Base-by-base conservation (phyloP, 805 yeast genomes). In the Ogataea saltuana region DNA sequence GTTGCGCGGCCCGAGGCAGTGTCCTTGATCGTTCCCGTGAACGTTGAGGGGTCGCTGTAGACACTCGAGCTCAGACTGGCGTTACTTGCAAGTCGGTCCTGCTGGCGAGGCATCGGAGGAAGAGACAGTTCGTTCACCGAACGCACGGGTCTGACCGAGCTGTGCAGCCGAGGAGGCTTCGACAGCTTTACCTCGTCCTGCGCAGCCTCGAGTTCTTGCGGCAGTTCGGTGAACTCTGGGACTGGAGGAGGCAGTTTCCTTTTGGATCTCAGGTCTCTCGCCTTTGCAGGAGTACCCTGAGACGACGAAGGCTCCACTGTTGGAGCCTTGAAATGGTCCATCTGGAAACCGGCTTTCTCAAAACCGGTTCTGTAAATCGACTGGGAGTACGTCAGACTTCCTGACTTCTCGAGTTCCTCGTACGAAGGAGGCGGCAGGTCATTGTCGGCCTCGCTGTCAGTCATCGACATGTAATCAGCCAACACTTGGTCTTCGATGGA, bases 281-380 rank as follows among this genome's bases (percentile, higher is more conserved):
- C 41, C n/a, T n/a, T n/a, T n/a, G n/a, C n/a, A n/a, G n/a, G n/a
- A n/a, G n/a, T n/a, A n/a, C n/a, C n/a, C n/a, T n/a, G n/a, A n/a
- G n/a, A n/a, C n/a, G n/a, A n/a, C n/a, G n/a, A n/a, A n/a, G n/a
- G n/a, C n/a, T n/a, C n/a, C n/a, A n/a, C n/a, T n/a, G 12, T 29
- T n/a, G 48, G 47, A 12, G 41, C 33, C 12, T 45, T 41, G 12
- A 54, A 49, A 42, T 61, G 63, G 38, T 60, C 61, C 47, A 61
- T 35, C 26, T 61, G 58, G 28, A 59, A 55, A 3, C 68, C 68
- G 1, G 68, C 68, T 45, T 64, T 64, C 45, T 64, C 68, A 44
- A 63, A 63, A 7, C 67, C 67, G 2, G 67, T 59, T 21, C 67
- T 49, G 44, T 64, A 64, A 39, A 64, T 64, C 4, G 68, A 63